These are phyloP conservation scores for Rhodotorula babjevae DNA, from an alignment of 768 basidiomycete species.

Conservation along the genomic window DNA sequence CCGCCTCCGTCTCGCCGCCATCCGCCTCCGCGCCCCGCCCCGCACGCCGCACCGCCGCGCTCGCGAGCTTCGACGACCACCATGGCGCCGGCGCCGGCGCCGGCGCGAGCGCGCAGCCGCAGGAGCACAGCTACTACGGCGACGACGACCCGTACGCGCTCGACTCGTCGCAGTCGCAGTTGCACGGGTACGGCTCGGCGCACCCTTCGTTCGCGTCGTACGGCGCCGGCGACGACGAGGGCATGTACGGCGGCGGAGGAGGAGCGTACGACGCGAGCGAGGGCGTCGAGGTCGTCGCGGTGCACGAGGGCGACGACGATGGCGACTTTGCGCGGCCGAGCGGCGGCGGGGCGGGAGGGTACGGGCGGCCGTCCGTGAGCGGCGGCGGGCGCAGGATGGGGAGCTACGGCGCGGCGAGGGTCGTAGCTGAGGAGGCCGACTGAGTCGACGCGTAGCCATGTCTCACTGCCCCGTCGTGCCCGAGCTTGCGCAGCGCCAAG, in stretches of 20 bases:
- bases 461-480: too few species aligned
- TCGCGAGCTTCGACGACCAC: not conserved
- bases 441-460: too few species aligned
- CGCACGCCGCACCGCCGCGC: slow-evolving; percentile 8
- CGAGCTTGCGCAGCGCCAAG: too few species aligned
- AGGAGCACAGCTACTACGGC: not conserved
- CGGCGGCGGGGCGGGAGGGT: too few species aligned
- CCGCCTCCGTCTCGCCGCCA: not conserved
- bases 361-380: too few species aligned
- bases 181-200: not conserved
- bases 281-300: slow-evolving; percentile 15
- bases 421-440: not conserved
- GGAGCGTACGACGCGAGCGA: slow-evolving; percentile 10
- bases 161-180: not conserved
- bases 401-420: not conserved
- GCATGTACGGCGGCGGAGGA: not conserved
- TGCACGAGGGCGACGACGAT: not conserved
- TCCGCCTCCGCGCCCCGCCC: not conserved
- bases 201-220: slow-evolving; percentile 1
- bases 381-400: too few species aligned
- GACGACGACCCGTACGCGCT: not conserved
- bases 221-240: not conserved
- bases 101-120: not conserved
- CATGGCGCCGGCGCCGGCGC: not conserved
- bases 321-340: not conserved